Evolutionary conservation across 495 filamentous ascomycete species (phyloP).

Genomic region (Aspergillus baeticus): DNA sequence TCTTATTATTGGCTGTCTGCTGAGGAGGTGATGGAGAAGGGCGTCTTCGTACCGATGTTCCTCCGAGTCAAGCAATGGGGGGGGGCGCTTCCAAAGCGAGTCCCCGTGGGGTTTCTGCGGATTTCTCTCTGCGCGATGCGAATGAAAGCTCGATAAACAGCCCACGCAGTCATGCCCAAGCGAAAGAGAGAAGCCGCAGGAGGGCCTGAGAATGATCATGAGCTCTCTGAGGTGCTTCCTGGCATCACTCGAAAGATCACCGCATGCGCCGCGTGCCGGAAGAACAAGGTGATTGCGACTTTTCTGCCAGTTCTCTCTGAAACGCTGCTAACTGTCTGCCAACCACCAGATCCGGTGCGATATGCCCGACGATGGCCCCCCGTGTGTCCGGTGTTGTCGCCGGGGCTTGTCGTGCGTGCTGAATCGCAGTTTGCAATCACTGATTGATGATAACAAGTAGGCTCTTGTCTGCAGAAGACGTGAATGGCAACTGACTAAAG

Average conservation of each 20-base stretch:
- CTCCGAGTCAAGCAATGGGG: not conserved
- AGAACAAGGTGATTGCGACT: slow-evolving; percentile 39
- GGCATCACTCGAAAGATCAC: slow-evolving; percentile 46
- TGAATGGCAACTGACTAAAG: slow-evolving; percentile 2
- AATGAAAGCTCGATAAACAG: not conserved
- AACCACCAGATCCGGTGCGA: slow-evolving; percentile 42
- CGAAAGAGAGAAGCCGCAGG: not conserved
- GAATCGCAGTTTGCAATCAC: slow-evolving; percentile 45
- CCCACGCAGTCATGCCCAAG: not conserved
- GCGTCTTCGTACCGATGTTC: not conserved
- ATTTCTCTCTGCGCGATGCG: not conserved
- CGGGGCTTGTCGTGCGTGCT: slow-evolving; percentile 40
- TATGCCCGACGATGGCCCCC: slow-evolving; percentile 36
- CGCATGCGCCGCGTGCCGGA: slow-evolving; percentile 44
- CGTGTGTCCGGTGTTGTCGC: slow-evolving; percentile 39
- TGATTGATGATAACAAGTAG: slow-evolving; percentile 37
- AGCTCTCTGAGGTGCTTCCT: slow-evolving; percentile 23
- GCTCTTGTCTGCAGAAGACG: not conserved
- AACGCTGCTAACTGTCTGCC: not conserved
- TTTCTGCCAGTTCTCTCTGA: no score
- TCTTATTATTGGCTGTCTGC: not conserved
- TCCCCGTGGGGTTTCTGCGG: not conserved
- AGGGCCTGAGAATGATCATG: not conserved
- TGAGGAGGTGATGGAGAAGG: not conserved
- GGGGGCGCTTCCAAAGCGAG: not conserved